Base-by-base conservation (phyloP, 2,329 filamentous ascomycete species). In the Passalora sequoiae region DNA sequence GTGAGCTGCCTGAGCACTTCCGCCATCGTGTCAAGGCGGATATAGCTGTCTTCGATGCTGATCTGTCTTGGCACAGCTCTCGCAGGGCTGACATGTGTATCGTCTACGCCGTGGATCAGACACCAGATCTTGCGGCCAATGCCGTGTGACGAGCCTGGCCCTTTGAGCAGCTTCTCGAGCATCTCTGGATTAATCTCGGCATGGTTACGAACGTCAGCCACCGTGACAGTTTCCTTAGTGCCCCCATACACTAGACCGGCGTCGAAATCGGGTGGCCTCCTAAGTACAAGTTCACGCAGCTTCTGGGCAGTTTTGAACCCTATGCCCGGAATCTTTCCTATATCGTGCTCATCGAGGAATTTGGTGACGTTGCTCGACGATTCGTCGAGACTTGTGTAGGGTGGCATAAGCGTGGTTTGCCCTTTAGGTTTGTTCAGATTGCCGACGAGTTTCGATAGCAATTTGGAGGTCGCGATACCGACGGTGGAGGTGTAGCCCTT, bases 11-110 rank as follows among this genome's bases (percentile, higher is more conserved):
- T 78, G 30, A 71, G 67, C 21, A 94, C 79, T 46, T 81, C 75
- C 1, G 77, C 64, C 39, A 83, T 61, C 0, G 74, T 80, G 53
- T 84, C 77, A 1, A 95, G 70, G 0, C 81, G 79, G 17, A 78
- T 75, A 62, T 94, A 97, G 12, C 88, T 92, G 66, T 97, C 89
- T 61, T 97, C 91, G 51, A 97, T 92, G 63, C 87, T 92, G 61
- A 97, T 94, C 64, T 96, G 89, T 1, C 80, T 81, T 0, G 91
- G 91, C 1, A 94, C 66, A 32, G 81, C 77, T 54, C 78, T 78
- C 2, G 81, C 84, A 50, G 81, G 74, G 38, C 81, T 80, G 13
- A 97, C 88, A 46, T 86, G 81, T 1, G 76, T 73, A 40, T 80
- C 69, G 62, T 97, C 91, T 20, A 88, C 73, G 4, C 89, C 91